Conservation (phyloP, 805 yeast genomes). For the Saccharomyces jurei region DNA sequence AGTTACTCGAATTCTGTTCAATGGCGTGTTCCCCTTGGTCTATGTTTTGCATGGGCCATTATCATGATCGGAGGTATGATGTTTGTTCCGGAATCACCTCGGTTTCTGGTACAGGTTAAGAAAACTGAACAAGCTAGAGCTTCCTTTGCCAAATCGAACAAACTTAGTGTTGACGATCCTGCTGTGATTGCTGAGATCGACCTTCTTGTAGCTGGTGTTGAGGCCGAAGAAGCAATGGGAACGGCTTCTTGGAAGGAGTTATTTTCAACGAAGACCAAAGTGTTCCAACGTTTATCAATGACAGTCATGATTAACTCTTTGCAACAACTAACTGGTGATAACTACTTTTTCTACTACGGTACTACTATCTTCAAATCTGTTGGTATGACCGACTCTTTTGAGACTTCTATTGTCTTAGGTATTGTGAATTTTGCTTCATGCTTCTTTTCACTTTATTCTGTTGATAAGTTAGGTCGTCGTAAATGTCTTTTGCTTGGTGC, state of each 20-base stretch:
- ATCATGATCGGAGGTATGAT: constrained; percentile 31
- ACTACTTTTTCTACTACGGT: constrained; percentile 62
- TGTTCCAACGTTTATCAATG: constrained; percentile 38
- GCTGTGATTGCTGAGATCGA: constrained; percentile 50
- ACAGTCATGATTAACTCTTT: constrained; percentile 53
- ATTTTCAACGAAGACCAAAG: constrained; percentile 58
- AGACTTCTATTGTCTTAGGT: neutral
- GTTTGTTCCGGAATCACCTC: constrained; percentile 66
- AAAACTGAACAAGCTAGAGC: constrained; percentile 52
- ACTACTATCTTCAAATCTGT: constrained; percentile 53
- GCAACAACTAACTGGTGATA: constrained; percentile 63
- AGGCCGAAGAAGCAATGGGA: constrained; percentile 52
- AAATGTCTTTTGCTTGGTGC: neutral
- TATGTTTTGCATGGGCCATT: constrained; percentile 41
- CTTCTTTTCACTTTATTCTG: neutral
- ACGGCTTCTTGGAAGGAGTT: constrained; percentile 58
- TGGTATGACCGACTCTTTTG: constrained; percentile 36
- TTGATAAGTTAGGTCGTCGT: neutral
- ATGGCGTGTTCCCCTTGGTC: constrained; percentile 67
- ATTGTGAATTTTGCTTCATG: neutral
- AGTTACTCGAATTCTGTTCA: constrained; percentile 53
- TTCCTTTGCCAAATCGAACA: constrained; percentile 52
- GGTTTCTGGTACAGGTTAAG: constrained; percentile 49
- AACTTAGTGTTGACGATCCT: constrained; percentile 43
- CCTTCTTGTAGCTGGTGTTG: constrained; percentile 50